Conservation (phyloP, 2,329 filamentous ascomycete genomes). For the Cadophora gregata region DNA sequence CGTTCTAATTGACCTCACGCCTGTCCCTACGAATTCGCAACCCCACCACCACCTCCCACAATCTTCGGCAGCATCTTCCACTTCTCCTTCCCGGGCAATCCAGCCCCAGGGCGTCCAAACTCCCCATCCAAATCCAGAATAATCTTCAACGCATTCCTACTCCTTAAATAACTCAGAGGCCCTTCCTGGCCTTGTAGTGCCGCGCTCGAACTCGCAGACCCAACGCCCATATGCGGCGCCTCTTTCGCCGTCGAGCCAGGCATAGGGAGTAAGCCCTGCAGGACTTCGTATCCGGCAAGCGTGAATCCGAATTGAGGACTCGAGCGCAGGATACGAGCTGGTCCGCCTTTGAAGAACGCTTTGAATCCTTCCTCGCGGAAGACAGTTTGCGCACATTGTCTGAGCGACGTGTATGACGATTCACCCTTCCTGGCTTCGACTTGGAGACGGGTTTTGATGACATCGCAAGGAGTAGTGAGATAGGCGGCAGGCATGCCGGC, state of each 20-base stretch:
- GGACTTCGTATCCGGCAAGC: slow-evolving; percentile 89
- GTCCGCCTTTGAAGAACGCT: slow-evolving; percentile 98
- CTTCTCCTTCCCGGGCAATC: slow-evolving; percentile 36
- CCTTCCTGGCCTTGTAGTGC: slow-evolving; percentile 47
- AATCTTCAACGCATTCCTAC: slow-evolving; percentile 92
- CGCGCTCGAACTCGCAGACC: slow-evolving; percentile 66
- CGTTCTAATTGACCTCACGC: neutral
- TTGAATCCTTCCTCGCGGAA: slow-evolving; percentile 90
- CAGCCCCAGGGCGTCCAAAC: slow-evolving; percentile 66
- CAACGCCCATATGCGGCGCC: slow-evolving; percentile 57
- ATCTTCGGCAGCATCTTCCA: slow-evolving; percentile 41
- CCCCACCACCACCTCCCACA: slow-evolving; percentile 36
- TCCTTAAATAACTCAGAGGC: slow-evolving; percentile 66
- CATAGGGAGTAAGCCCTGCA: slow-evolving; percentile 81
- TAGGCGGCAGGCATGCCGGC: slow-evolving; percentile 92
- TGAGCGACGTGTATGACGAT: slow-evolving; percentile 81
- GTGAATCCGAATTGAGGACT: slow-evolving; percentile 99
- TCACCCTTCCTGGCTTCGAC: slow-evolving; percentile 98
- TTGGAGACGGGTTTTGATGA: slow-evolving; percentile 98
- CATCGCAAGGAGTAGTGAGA: slow-evolving; percentile 95
- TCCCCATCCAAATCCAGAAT: slow-evolving; percentile 93
- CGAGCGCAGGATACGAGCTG: slow-evolving; percentile 91
- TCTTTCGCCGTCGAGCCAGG: slow-evolving; percentile 66
- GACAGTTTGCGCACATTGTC: slow-evolving; percentile 84
- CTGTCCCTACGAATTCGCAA: neutral